Base-by-base conservation (phyloP, 805 yeast species). In the Hanseniaspora hatyaiensis region DNA sequence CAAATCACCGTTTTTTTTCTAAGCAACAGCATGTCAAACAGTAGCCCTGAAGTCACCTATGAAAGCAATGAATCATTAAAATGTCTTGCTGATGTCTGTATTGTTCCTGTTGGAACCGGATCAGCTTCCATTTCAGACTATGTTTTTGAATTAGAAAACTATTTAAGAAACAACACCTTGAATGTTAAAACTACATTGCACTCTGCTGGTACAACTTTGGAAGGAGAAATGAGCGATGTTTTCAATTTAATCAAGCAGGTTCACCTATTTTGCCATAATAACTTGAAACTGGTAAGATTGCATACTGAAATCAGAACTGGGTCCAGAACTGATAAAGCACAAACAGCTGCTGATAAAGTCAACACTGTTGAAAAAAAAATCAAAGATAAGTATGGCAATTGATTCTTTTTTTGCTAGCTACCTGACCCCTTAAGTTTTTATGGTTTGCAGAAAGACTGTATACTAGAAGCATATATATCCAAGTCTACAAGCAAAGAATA, bases 141-240 rank as follows among this genome's bases (percentile, higher is more conserved):
- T 55, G 78, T 86, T 36, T 78, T 94, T 6, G 69, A 73, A 40
- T 77, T 82, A 34, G 89, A 86, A 52, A 66, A 72, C 23, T 62
- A 76, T 47, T 78, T 86, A 22, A 69, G 80, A 50, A 69, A 69
- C 20, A 74, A 82, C 26, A 79, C 75, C 2, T 65, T 86, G 47
- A 43, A 43, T 30, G 47, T 43, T 5, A 70, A 77, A 42, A 77
- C 80, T 52, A 77, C 83, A 1, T 66, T 86, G 51, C 96, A 86
- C 63, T 81, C 94, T 55, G 96, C 96, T 2, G 96, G 96, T 3
- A 86, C 95, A 6, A 85, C 95, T 1, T 78, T 82, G 55, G 77
- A 82, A 56, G 96, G 96, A 1, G 87, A 86, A n/a, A 87, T 95
- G 95, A 77, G 78, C 57, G 87, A 82, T 48, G 95, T 87, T 1